Evolutionary conservation across 2,329 filamentous ascomycete species (phyloP).

Genomic region (Simplicillium aogashimaense): DNA sequence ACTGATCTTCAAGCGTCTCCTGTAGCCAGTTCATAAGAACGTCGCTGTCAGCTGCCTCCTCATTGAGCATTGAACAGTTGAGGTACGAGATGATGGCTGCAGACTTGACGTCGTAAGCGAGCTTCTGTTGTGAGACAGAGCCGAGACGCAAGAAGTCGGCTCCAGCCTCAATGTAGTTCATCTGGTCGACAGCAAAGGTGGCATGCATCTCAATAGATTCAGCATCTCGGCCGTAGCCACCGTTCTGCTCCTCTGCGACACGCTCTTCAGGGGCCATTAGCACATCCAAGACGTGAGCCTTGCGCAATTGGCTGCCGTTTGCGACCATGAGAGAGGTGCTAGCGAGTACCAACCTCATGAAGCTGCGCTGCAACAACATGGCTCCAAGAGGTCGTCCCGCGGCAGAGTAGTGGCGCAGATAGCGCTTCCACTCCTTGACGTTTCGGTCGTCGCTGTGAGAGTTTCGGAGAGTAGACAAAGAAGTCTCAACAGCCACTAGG

Average conservation of each 20-base stretch:
- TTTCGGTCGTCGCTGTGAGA: slow-evolving; percentile 54
- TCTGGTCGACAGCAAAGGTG: slow-evolving; percentile 68
- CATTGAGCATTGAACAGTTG: slow-evolving; percentile 75
- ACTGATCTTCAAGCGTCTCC: slow-evolving; percentile 64
- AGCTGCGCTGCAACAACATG: slow-evolving; percentile 82
- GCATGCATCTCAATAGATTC: slow-evolving; percentile 55
- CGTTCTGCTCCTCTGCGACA: slow-evolving; percentile 19
- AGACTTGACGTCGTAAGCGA: slow-evolving; percentile 80
- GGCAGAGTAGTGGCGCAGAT: slow-evolving; percentile 71
- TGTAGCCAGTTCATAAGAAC: slow-evolving; percentile 78
- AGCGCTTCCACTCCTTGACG: slow-evolving; percentile 79
- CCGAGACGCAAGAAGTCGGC: slow-evolving; percentile 78
- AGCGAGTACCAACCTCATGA: slow-evolving; percentile 75
- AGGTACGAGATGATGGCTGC: slow-evolving; percentile 74
- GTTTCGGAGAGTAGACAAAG: slow-evolving; percentile 84
- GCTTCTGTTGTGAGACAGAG: slow-evolving; percentile 74
- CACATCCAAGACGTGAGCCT: slow-evolving; percentile 61
- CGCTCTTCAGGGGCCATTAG: slow-evolving; percentile 49
- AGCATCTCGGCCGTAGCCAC: slow-evolving; percentile 29
- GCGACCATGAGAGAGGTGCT: slow-evolving; percentile 65
- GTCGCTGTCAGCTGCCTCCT: slow-evolving; percentile 71
- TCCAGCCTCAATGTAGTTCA: slow-evolving; percentile 77
- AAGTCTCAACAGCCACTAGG: slow-evolving; percentile 76
- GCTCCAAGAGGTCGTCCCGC: slow-evolving; percentile 75
- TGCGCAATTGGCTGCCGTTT: slow-evolving; percentile 47